Evolutionary conservation across 2,329 filamentous ascomycete species (phyloP).

Genomic region (Trichoderma sp.): DNA sequence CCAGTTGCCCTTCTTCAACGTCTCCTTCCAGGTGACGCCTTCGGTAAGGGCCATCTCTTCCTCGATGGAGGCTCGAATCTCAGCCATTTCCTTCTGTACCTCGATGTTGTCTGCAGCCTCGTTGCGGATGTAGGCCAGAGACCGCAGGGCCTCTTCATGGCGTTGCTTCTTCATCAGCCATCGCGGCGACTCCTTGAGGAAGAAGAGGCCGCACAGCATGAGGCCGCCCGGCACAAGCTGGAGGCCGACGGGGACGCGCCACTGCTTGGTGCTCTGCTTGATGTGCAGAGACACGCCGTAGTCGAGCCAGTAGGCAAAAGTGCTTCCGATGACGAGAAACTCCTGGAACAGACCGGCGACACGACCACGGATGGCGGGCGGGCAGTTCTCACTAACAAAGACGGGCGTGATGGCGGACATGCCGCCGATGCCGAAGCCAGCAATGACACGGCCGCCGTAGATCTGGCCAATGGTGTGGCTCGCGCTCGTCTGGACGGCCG

Average conservation of each 20-base stretch:
- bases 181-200: slow-evolving; percentile 66
- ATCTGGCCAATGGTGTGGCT: slow-evolving; percentile 27
- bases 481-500: slow-evolving; percentile 26
- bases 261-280: slow-evolving; percentile 52
- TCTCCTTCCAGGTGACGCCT: slow-evolving; percentile 9
- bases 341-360: slow-evolving; percentile 29
- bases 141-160: slow-evolving; percentile 58
- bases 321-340: slow-evolving; percentile 27
- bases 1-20: slow-evolving; percentile 16
- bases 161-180: slow-evolving; percentile 67
- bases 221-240: slow-evolving; percentile 68
- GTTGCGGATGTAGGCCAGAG: slow-evolving; percentile 66
- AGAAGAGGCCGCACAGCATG: slow-evolving; percentile 59
- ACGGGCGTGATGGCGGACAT: slow-evolving; percentile 30
- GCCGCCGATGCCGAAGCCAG: slow-evolving; percentile 31
- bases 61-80: slow-evolving; percentile 54
- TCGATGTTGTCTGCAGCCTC: slow-evolving; percentile 56
- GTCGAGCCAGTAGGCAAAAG: slow-evolving; percentile 40
- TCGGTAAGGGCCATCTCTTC: slow-evolving; percentile 58
- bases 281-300: slow-evolving; percentile 60
- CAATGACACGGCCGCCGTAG: slow-evolving; percentile 28
- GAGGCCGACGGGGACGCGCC: slow-evolving; percentile 65
- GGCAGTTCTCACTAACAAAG: slow-evolving; percentile 28
- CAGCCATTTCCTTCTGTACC: slow-evolving; percentile 67
- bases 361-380: slow-evolving; percentile 26